Percentiles rank a stretch among this genome's conserved stretches.
Evolutionary conservation across 2,329 filamentous ascomycete species (phyloP).

Genomic region (Aspergillus melleus): DNA sequence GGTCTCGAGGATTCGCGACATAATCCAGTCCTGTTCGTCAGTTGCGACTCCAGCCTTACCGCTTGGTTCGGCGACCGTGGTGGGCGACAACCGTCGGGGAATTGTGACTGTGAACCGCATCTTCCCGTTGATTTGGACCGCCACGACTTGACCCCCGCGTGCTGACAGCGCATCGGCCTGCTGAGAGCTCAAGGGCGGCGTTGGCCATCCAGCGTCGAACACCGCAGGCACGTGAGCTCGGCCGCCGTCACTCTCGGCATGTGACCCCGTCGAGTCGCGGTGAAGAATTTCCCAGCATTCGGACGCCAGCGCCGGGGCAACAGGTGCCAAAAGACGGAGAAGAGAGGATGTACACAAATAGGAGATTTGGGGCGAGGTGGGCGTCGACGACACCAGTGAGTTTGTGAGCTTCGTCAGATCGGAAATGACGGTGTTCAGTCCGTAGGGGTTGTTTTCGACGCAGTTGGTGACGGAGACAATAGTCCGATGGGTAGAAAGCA

Average conservation of each 20-base stretch:
- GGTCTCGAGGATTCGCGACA: slow-evolving; percentile 61
- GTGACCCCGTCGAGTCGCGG: slow-evolving; percentile 12
- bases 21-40: slow-evolving; percentile 60
- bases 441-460: slow-evolving; percentile 68
- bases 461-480: slow-evolving; percentile 67
- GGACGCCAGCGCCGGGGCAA: slow-evolving; percentile 77
- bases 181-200: slow-evolving; percentile 37
- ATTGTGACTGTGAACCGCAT: slow-evolving; percentile 68
- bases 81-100: slow-evolving; percentile 48
- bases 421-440: slow-evolving; percentile 80
- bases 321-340: slow-evolving; percentile 72
- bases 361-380: slow-evolving; percentile 40
- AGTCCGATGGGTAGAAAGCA: slow-evolving; percentile 67
- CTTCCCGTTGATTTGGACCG: slow-evolving; percentile 80
- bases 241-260: slow-evolving; percentile 1
- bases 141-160: slow-evolving; percentile 53
- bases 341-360: slow-evolving; percentile 56
- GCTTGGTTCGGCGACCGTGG: slow-evolving; percentile 25
- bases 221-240: slow-evolving; percentile 33
- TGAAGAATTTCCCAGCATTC: slow-evolving; percentile 71
- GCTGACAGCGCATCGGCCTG: slow-evolving; percentile 49
- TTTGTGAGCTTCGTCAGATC: slow-evolving; percentile 83
- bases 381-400: slow-evolving; percentile 51
- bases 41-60: slow-evolving; percentile 18
- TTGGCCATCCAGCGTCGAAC: slow-evolving; percentile 59